Evolutionary conservation across 345 rosid species (phyloP), one percentile per base, ranked within the genome.

Genomic region (Pugionium dolabratum): DNA sequence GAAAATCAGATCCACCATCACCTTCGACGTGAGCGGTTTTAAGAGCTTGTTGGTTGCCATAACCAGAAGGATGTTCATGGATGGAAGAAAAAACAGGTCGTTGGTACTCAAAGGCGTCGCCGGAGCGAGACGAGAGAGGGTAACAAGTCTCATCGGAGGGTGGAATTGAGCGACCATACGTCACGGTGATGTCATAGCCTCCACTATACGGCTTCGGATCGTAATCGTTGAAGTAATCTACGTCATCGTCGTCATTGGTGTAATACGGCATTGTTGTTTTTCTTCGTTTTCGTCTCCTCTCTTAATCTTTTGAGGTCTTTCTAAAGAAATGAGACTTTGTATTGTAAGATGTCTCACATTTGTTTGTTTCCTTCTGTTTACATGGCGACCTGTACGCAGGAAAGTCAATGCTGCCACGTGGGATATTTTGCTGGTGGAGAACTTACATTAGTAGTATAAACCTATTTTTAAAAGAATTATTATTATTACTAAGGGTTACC

Each of bases 121-220:
- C 73, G 46, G 82, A 63, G 8, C 75, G 61, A 18, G 88, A 76
- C 3, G 83, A 71, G 52, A 64, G 73, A 4, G 85, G 76, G 83
- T 18, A 18, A 18, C 18, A 18, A 18, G 18, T 18, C 18, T 18
- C 18, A 18, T 18, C 18, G 18, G 18, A 81, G 4, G 86, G 88
- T 4, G 79, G 77, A 18, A 93, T 64, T 0, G 97, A 83, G 26
- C 95, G 96, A 11, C 98, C 96, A 74, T 82, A 93, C 6, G 88
- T 82, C 54, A 81, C 36, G 37, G 41, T 25, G 44, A 18, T 18
- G 18, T 18, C 18, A 18, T 18, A 18, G 18, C 18, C 18, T 18
- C 18, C 18, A 18, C 18, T 87, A 69, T 86, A 92, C 0, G 98
- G 98, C 9, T 83, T 89, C 6, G 97, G 84, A 60, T 93, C 95